Evolutionary conservation across 805 yeast species (phyloP), one percentile per base, ranked within the genome.

Genomic region (Pichia nakasei): DNA sequence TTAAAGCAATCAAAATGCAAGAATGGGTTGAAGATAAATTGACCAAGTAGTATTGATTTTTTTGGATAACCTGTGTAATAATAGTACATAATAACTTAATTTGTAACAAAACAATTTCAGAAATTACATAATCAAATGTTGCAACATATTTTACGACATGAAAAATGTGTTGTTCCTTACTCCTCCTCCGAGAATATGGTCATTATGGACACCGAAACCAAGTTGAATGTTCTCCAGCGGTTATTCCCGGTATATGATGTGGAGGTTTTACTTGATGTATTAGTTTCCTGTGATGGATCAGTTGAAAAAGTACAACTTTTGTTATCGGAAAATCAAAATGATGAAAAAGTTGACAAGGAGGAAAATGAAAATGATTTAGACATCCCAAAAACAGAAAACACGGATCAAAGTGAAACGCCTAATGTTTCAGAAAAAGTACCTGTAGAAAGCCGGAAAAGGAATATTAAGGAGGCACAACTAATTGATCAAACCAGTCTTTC

Each of bases 241-340:
- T 50, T 54, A 31, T 75, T 69, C 46, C 82, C 83, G 0, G 54
- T 47, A 0, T 73, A 68, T 4, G 73, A 66, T 33, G 61, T 56
- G 5, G 66, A 58, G 2, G 58, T 64, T 0, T 56, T 80, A 4
- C 54, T 70, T 4, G 87, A 81, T 41, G 55, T 82, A 3, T 63
- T 82, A 12, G 41, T 69, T 1, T 61, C 73, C 0, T 79, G 84
- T 52, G 65, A 68, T 37, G 86, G 83, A 1, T 72, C 80, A 0
- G 39, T 43, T 3, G 35, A 37, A 33, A 15, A 26, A 11, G 33
- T 24, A 8, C n/a, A 29, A 20, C 5, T 11, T 2, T 29, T 26
- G 20, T n/a, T 36, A 22, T 17, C 13, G 17, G 32, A 15, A 29
- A 29, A 12, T 2, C 12, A n/a, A n/a, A n/a, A 18, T 12, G 32